Conservation (phyloP, 2,329 filamentous ascomycete species). For the Colletotrichum musicola region DNA sequence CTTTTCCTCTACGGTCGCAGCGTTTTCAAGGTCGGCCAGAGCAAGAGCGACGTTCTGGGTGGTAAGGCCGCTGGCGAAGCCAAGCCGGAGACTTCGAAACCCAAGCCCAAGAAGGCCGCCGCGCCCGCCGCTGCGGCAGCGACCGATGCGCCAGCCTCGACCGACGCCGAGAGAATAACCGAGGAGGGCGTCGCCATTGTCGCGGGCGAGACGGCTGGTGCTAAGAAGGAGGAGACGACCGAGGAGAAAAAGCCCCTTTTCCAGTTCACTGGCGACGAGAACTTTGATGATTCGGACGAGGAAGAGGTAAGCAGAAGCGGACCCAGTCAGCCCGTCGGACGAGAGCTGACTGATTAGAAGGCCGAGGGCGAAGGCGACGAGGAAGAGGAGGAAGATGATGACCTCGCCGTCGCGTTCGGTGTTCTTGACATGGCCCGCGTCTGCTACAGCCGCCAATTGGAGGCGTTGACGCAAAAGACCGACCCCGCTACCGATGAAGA, state of each 20-base stretch:
- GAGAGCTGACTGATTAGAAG: conserved; percentile 33
- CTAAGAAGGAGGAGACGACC: conserved; percentile 52
- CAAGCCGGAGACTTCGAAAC: conserved; percentile 52
- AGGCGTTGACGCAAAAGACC: conserved; percentile 49
- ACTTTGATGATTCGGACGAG: conserved; percentile 87
- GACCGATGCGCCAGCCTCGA: conserved; percentile 48
- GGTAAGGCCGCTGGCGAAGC: conserved; percentile 75
- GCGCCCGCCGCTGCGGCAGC: conserved; percentile 48
- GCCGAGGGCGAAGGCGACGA: conserved; percentile 56
- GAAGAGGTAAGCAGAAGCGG: conserved; percentile 65
- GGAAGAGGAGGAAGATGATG: conserved; percentile 73
- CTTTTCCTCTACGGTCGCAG: conserved; percentile 95
- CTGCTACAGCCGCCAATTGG: conserved; percentile 70
- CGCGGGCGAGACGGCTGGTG: conserved; percentile 58
- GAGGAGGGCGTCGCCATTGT: conserved; percentile 60
- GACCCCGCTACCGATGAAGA: conserved; percentile 53
- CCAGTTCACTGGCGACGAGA: conserved; percentile 94
- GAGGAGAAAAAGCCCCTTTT: conserved; percentile 82
- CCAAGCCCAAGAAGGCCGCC: conserved; percentile 53
- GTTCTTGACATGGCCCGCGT: conserved; percentile 84
- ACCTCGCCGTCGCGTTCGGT: conserved; percentile 84
- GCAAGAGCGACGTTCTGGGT: conserved; percentile 94
- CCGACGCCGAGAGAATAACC: conserved; percentile 56
- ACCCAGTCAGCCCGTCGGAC: conserved; percentile 17
- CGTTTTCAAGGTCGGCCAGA: conserved; percentile 92